phyloP scores from a whole-genome alignment of 179 eudicot genomes.

The Patellifolia procumbens region DNA sequence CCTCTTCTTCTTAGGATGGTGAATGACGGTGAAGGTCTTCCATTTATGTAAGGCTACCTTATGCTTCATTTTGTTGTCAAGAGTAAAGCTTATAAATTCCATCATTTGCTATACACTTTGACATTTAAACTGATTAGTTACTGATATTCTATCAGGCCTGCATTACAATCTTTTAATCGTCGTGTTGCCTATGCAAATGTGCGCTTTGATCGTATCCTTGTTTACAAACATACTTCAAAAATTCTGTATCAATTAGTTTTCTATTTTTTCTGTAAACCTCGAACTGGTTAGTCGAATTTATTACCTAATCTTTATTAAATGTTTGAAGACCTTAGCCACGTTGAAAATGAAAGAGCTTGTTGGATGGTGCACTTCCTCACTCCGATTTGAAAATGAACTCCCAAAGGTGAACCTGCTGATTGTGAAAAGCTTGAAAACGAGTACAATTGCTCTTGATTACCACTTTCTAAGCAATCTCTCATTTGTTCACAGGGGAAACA shows the following conservation, averaged over 20 bases:
- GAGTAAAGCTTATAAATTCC: neutral
- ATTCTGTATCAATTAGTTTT: too few relatives aligned
- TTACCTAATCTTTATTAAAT: too few relatives aligned
- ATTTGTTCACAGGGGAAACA: conserved; percentile 44
- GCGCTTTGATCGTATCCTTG: conserved; percentile 87
- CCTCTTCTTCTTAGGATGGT: conserved; percentile 87
- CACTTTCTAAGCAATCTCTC: neutral
- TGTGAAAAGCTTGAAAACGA: neutral
- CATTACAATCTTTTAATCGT: conserved; percentile 73
- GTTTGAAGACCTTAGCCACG: conserved; percentile 47
- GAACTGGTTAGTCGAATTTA: too few relatives aligned
- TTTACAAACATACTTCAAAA: neutral
- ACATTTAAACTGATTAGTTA: neutral
- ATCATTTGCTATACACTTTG: neutral
- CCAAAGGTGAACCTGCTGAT: conserved; percentile 56
- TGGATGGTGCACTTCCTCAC: conserved; percentile 93
- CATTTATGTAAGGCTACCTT: conserved; percentile 58
- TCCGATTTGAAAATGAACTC: conserved; percentile 69
- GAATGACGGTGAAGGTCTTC: conserved; percentile 59
- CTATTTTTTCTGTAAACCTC: too few relatives aligned
- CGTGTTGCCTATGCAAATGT: conserved; percentile 87
- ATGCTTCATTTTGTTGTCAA: neutral
- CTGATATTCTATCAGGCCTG: conserved; percentile 55
- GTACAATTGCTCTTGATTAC: neutral
- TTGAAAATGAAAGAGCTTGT: conserved; percentile 70